These are phyloP conservation scores for Paralagenidium karlingii DNA, from an alignment of 352 stramenopile genomes.

Conservation along the genomic window DNA sequence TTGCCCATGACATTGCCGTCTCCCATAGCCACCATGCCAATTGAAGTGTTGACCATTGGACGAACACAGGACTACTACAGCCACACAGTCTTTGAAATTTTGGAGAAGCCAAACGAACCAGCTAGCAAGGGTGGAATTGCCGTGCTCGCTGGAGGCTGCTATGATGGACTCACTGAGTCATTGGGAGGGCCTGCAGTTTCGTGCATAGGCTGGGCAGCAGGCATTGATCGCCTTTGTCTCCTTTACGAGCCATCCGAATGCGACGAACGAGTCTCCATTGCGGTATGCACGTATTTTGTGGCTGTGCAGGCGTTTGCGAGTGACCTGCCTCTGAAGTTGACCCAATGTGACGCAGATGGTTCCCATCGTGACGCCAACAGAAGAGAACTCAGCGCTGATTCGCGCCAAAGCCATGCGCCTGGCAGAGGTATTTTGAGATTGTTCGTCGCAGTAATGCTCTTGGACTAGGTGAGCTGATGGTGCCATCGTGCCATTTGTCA, in stretches of 20 bases:
- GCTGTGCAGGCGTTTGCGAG: not conserved
- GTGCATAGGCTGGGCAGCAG: constrained; percentile 78
- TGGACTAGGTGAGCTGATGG: not conserved
- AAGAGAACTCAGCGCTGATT: constrained; percentile 33
- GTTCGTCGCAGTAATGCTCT: not conserved
- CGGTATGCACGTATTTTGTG: constrained; percentile 13
- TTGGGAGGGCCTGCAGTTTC: constrained; percentile 40
- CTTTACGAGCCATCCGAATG: constrained; percentile 20
- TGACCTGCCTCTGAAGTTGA: not conserved
- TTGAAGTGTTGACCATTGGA: too few relatives aligned
- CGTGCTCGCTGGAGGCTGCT: constrained; percentile 73
- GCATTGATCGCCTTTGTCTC: constrained; percentile 63
- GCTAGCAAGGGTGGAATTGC: constrained; percentile 36
- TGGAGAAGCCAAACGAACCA: constrained; percentile 27
- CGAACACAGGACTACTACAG: constrained; percentile 81
- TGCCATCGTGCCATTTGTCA: constrained; percentile 4
- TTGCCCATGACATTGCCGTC: not conserved
- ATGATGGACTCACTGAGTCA: constrained; percentile 57
- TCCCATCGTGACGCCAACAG: constrained; percentile 30
- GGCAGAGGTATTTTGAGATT: constrained; percentile 20
- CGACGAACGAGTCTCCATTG: constrained; percentile 18
- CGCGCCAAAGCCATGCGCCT: constrained; percentile 50
- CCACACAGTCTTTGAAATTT: constrained; percentile 83
- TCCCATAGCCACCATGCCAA: not conserved
- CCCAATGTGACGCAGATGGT: constrained; percentile 27